A percentile compares a stretch with the other conserved stretches of the same genome.
Evolutionary conservation across 2,329 filamentous ascomycete genomes (phyloP).

Genomic region (Fusarium devonianum): DNA sequence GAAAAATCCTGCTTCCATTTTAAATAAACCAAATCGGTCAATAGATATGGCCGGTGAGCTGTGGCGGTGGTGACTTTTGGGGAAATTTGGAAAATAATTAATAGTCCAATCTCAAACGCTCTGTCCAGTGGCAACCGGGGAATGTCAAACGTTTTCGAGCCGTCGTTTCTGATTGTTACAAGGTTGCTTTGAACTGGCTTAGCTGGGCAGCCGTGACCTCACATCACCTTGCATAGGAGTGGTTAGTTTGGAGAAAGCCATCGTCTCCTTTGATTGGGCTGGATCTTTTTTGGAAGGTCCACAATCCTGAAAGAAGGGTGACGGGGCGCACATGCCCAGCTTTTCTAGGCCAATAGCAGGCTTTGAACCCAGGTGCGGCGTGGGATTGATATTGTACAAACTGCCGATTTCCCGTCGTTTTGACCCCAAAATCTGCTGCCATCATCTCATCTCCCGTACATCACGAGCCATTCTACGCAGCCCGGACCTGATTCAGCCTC

Average conservation of each 20-base stretch:
- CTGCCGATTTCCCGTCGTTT: conserved; percentile 20
- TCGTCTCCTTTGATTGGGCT: conserved; percentile 16
- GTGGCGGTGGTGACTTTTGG: not conserved
- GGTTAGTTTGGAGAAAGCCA: conserved; percentile 1
- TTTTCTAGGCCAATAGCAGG: conserved; percentile 18
- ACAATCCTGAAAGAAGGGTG: conserved; percentile 11
- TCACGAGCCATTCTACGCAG: conserved; percentile 13
- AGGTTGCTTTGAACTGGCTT: not conserved
- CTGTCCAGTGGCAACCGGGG: conserved; percentile 5
- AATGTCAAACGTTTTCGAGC: conserved; percentile 20
- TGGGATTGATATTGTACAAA: conserved; percentile 23
- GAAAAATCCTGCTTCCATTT: not conserved
- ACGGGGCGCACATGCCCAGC: conserved; percentile 1
- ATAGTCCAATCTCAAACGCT: not conserved
- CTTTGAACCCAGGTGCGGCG: conserved; percentile 24
- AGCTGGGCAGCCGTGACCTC: conserved; percentile 10
- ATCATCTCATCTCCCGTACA: conserved; percentile 29
- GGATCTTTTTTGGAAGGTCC: not conserved
- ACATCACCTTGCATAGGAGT: not conserved
- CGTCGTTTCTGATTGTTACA: conserved; percentile 27
- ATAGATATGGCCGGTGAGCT: not conserved
- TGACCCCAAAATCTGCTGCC: conserved; percentile 12
- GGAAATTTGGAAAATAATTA: too few relatives aligned
- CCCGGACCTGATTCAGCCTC: conserved; percentile 9
- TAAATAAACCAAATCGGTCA: too few relatives aligned